Conservation (phyloP, 1,139 yeast species). For the Hansenula sp. region DNA sequence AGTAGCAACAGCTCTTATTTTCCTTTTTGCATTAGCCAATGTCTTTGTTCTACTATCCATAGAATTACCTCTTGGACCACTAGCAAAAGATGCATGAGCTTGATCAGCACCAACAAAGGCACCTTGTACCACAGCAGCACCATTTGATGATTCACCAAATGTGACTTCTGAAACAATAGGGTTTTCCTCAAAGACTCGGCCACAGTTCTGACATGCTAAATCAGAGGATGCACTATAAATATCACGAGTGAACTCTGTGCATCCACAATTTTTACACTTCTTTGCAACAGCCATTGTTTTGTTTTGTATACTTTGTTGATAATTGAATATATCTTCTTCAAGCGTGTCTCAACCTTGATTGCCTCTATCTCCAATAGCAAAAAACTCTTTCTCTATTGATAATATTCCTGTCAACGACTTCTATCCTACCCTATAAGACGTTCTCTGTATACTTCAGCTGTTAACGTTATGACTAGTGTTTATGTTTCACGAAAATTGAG, state of each 20-base stretch:
- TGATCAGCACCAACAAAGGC: slow-evolving; percentile 90
- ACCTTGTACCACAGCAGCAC: slow-evolving; percentile 96
- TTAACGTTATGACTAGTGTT: too few relatives aligned
- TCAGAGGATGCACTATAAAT: slow-evolving; percentile 65
- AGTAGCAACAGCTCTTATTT: slow-evolving; percentile 74
- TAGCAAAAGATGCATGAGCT: slow-evolving; percentile 64
- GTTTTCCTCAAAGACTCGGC: slow-evolving; percentile 83
- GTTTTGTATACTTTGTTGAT: neutral
- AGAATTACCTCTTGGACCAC: slow-evolving; percentile 50
- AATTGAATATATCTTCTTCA: too few relatives aligned
- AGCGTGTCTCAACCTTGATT: too few relatives aligned
- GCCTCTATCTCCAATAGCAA: too few relatives aligned
- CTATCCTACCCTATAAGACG: too few relatives aligned
- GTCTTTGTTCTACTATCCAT: slow-evolving; percentile 89
- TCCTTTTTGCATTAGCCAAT: slow-evolving; percentile 69
- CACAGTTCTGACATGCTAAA: slow-evolving; percentile 76
- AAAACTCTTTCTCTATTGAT: too few relatives aligned
- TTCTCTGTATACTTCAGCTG: too few relatives aligned
- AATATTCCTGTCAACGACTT: too few relatives aligned
- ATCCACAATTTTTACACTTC: slow-evolving; percentile 41
- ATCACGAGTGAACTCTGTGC: slow-evolving; percentile 41
- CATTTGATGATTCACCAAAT: slow-evolving; percentile 85
- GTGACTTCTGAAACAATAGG: slow-evolving; percentile 95
- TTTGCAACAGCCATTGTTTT: slow-evolving; percentile 3
- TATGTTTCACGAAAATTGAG: too few relatives aligned